These are phyloP conservation scores for Populus trichocarpa DNA, from an alignment of 441 rosid species.

Conservation along the genomic window DNA sequence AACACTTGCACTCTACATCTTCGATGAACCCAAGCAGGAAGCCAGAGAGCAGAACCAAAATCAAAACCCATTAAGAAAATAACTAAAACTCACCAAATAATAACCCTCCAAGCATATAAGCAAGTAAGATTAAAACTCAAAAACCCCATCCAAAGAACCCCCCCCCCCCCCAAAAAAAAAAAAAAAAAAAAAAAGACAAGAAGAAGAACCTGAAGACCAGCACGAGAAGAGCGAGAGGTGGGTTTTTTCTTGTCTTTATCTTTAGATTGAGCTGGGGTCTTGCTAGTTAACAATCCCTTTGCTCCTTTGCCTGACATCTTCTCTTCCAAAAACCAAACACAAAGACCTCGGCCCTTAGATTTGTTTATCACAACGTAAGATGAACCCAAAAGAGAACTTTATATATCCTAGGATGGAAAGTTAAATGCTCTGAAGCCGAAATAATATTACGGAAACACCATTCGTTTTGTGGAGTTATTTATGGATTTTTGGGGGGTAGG, in stretches of 20 bases:
- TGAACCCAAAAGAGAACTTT: neutral
- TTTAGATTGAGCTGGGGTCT: conserved; percentile 38
- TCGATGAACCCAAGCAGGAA: neutral
- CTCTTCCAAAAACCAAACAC: neutral
- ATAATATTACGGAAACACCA: neutral
- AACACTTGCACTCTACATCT: neutral
- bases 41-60: neutral
- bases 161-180: neutral
- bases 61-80: neutral
- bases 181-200: neutral
- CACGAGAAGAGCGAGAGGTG: conserved; percentile 61
- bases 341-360: neutral
- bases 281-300: conserved; percentile 63
- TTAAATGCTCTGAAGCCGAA: neutral
- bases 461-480: neutral
- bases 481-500: neutral
- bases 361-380: neutral
- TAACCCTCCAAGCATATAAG: neutral
- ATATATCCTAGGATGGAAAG: neutral
- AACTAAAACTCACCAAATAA: neutral
- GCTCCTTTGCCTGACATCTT: conserved; percentile 62
- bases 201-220: conserved; percentile 51
- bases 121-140: neutral
- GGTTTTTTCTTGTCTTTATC: conserved; percentile 72
- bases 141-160: neutral